These are phyloP conservation scores for Royoungia palumana DNA, from an alignment of 768 basidiomycete genomes.

Conservation along the genomic window DNA sequence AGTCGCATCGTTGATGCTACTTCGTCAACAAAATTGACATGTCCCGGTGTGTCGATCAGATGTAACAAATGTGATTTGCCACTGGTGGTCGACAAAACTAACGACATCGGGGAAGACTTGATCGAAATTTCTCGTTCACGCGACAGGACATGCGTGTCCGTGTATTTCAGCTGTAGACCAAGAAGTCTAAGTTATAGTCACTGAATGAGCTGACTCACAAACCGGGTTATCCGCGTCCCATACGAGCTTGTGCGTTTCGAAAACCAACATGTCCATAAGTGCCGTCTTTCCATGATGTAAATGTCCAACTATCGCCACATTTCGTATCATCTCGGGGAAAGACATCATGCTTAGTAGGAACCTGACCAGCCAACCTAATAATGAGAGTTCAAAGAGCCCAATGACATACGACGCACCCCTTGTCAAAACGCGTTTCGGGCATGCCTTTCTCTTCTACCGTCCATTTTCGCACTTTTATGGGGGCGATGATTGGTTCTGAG, in stretches of 20 bases:
- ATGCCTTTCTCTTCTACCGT: slow-evolving; percentile 92
- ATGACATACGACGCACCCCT: slow-evolving; percentile 58
- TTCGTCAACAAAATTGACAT: slow-evolving; percentile 99
- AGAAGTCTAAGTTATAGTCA: slow-evolving; percentile 21
- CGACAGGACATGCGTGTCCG: slow-evolving; percentile 90
- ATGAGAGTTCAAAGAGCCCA: slow-evolving; percentile 3
- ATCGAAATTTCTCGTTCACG: slow-evolving; percentile 89
- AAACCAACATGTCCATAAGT: slow-evolving; percentile 94
- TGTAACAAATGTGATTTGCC: slow-evolving; percentile 95
- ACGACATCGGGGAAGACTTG: slow-evolving; percentile 95
- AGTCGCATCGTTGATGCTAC: slow-evolving; percentile 85
- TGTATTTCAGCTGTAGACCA: slow-evolving; percentile 75
- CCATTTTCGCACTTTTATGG: slow-evolving; percentile 94
- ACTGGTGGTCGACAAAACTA: slow-evolving; percentile 76
- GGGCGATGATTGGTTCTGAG: slow-evolving; percentile 91
- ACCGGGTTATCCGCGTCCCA: slow-evolving; percentile 94
- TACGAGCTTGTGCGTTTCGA: slow-evolving; percentile 91
- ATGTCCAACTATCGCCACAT: slow-evolving; percentile 94
- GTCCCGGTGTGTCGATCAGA: slow-evolving; percentile 95
- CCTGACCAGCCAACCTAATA: slow-evolving; percentile 39
- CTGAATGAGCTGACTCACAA: slow-evolving; percentile 29
- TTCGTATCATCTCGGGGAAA: slow-evolving; percentile 93
- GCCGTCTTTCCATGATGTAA: slow-evolving; percentile 98
- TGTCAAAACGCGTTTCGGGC: slow-evolving; percentile 97
- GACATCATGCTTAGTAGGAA: slow-evolving; percentile 89